Base-by-base conservation (phyloP, 495 filamentous ascomycete genomes). In the Talaromyces nanjingensis region DNA sequence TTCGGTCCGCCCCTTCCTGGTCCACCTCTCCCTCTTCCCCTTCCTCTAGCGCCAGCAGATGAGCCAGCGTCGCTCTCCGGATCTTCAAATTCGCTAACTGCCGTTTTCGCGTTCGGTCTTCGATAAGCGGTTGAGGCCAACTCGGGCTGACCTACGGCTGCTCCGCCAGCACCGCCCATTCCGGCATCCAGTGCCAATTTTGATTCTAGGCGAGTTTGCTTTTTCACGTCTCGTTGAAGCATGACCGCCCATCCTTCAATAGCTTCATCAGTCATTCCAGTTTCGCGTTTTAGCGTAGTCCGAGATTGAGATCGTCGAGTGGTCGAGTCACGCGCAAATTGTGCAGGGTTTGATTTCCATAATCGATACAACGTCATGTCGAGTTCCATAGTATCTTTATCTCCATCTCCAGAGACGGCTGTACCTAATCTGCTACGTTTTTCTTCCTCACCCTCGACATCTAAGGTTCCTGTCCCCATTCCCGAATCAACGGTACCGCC, bases 161-260 rank as follows among this genome's bases (percentile, higher is more conserved):
- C 63, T 31, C 67, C 71, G 9, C 60, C 55, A 39, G 24, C 67
- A 27, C 68, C 69, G 49, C 33, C 65, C 27, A 70, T 74, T 0
- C 85, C 88, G 27, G 75, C 72, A 60, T 84, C 86, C 66, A 81
- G 76, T 18, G 84, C 81, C 67, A 88, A 88, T 68, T 81, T 84
- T 60, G 79, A 78, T 75, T 93, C 89, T 54, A 97, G 71, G 66
- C 81, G 78, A 64, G 83, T 78, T 70, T 87, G 72, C 55, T 86
- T 79, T 65, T 81, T 80, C n/a, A 86, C 83, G 68, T 96, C 88
- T 27, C 93, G 78, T 6, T 72, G 70, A 2, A 96, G 70, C 91
- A 98, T 96, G 25, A 96, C 74, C 3, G 82, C 90, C 92, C 92
- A 98, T 14, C 94, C 94, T 72, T 98, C 94, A 52, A 98, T 90